phyloP scores from a whole-genome alignment of 495 filamentous ascomycete genomes.

The Durotheca rogersii region DNA sequence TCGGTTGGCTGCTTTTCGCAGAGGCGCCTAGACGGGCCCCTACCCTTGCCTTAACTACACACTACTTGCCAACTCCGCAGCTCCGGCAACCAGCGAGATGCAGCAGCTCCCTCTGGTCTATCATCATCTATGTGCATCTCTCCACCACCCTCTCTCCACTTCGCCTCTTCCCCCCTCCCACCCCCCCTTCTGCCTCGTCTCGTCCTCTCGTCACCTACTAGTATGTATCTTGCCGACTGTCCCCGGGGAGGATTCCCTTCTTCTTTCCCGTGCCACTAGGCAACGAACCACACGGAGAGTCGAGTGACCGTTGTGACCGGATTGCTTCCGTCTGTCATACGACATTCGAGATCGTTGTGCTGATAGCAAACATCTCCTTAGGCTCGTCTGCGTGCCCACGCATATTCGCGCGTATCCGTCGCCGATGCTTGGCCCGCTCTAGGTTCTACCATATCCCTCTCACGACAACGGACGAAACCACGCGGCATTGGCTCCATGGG shows the following conservation, averaged over 20 bases:
- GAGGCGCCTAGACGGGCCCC: conserved; percentile 18
- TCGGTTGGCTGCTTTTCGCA: conserved; percentile 20
- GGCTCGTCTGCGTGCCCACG: conserved; percentile 11
- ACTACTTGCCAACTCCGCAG: conserved; percentile 25
- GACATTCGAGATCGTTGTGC: conserved; percentile 11
- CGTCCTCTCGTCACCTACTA: neutral
- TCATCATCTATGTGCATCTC: conserved; percentile 4
- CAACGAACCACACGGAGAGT: conserved; percentile 4
- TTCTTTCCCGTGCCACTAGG: conserved; percentile 3
- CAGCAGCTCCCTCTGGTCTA: conserved; percentile 7
- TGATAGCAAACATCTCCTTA: conserved; percentile 17
- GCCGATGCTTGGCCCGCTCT: conserved; percentile 22
- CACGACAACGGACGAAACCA: conserved; percentile 16
- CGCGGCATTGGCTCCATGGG: conserved; percentile 24
- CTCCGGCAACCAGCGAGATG: conserved; percentile 7
- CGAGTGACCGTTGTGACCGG: conserved; percentile 8
- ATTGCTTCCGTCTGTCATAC: too few relatives aligned
- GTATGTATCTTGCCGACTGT: conserved; percentile 14
- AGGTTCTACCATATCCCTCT: conserved; percentile 29
- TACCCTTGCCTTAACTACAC: conserved; percentile 21
- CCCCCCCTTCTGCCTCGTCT: neutral
- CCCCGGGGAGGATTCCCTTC: conserved; percentile 4
- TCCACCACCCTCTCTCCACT: conserved; percentile 16
- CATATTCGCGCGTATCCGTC: conserved; percentile 2
- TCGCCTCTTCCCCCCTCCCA: neutral